These are phyloP conservation scores for Castanea sativa DNA, from an alignment of 306 rosid species.

Conservation along the genomic window DNA sequence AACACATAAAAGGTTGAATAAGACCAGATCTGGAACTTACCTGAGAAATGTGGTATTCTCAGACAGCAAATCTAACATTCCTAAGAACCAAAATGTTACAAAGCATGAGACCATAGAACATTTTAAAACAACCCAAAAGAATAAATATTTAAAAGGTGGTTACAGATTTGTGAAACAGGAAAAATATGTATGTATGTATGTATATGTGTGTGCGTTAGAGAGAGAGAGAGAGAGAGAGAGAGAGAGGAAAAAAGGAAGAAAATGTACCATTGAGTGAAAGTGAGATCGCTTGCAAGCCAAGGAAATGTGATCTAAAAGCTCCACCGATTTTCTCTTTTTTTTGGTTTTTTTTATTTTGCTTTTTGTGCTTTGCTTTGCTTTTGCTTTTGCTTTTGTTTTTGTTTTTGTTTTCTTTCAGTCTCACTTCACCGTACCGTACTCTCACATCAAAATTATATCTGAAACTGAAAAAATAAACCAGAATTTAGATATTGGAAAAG, in stretches of 20 bases:
- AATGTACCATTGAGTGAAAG: slow-evolving; percentile 46
- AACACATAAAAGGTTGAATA: not conserved
- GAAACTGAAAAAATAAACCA: not conserved
- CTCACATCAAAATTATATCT: not conserved
- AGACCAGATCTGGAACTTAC: slow-evolving; percentile 67
- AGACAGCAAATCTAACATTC: slow-evolving; percentile 59
- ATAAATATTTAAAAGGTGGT: not conserved
- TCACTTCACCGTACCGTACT: not conserved
- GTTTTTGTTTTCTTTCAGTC: slow-evolving; percentile 24
- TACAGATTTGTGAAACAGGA: not conserved
- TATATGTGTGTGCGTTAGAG: not conserved
- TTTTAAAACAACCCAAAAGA: not conserved
- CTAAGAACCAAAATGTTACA: slow-evolving; percentile 34
- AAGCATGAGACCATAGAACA: slow-evolving; percentile 30
- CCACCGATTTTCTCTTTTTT: slow-evolving; percentile 24
- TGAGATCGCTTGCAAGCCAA: slow-evolving; percentile 30
- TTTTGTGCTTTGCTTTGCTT: slow-evolving; percentile 10
- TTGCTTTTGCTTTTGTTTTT: slow-evolving; percentile 14
- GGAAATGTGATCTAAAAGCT: slow-evolving; percentile 46
- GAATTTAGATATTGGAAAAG: not conserved
- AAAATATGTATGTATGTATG: not conserved
- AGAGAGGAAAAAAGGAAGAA: slow-evolving; percentile 8
- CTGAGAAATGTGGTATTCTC: slow-evolving; percentile 43
- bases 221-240: slow-evolving; percentile 9
- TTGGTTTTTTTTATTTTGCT: no score